Conservation (phyloP, 352 stramenopile species). For the Hyaloperonospora arabidopsidis region DNA sequence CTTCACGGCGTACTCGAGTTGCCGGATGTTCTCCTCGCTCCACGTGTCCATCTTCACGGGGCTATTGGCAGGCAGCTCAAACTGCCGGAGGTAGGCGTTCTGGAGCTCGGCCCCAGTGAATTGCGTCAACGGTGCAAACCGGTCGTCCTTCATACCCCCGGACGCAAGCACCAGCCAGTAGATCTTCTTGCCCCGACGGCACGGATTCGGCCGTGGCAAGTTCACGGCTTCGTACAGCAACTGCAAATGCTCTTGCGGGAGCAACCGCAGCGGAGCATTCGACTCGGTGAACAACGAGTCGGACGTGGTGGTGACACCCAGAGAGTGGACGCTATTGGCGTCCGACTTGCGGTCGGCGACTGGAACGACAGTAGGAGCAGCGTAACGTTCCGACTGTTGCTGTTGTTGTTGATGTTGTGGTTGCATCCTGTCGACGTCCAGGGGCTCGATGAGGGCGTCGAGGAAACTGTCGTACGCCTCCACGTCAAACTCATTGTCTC, state of each 20-base stretch:
- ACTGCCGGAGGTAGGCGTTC: conserved; percentile 57
- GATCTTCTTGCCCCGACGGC: conserved; percentile 64
- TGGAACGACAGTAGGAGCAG: conserved; percentile 4
- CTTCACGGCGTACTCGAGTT: conserved; percentile 60
- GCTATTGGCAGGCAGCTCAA: conserved; percentile 44
- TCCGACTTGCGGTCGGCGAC: conserved; percentile 18
- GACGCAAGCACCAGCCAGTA: conserved; percentile 67
- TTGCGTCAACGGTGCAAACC: conserved; percentile 44
- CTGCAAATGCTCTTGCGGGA: conserved; percentile 44
- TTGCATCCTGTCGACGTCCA: conserved; percentile 20
- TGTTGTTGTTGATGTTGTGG: conserved; percentile 13
- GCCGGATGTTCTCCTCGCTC: conserved; percentile 61
- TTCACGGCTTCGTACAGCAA: conserved; percentile 70
- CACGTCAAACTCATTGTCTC: conserved; percentile 43
- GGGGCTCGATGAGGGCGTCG: conserved; percentile 46
- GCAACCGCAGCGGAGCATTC: conserved; percentile 35
- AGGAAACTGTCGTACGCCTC: conserved; percentile 50
- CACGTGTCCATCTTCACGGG: conserved; percentile 51
- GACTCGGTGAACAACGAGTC: conserved; percentile 5
- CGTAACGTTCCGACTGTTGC: conserved; percentile 22
- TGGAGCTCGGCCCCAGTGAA: conserved; percentile 67
- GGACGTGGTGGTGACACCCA: conserved; percentile 13
- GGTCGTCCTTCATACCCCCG: conserved; percentile 57
- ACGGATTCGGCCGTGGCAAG: conserved; percentile 60
- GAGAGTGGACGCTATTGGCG: conserved; percentile 10